phyloP scores from a whole-genome alignment of 2,329 filamentous ascomycete genomes.

The Hypoxylon sp. region DNA sequence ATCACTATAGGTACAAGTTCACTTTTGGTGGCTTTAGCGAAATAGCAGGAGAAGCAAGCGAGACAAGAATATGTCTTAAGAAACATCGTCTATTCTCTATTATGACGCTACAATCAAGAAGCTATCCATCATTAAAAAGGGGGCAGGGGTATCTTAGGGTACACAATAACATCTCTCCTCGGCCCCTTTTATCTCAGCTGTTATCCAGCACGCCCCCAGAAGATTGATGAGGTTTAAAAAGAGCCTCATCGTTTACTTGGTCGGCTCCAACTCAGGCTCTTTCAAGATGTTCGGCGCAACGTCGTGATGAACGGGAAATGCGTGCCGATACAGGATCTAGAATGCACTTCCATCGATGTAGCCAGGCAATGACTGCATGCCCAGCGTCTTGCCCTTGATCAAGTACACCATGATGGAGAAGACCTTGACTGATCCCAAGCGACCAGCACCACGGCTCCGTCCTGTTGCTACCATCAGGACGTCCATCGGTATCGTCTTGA shows the following conservation, averaged over 20 bases:
- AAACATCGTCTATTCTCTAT: conserved; percentile 32
- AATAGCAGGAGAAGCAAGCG: not conserved
- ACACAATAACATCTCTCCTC: conserved; percentile 35
- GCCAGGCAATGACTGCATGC: conserved; percentile 60
- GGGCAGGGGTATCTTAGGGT: conserved; percentile 43
- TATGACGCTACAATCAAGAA: conserved; percentile 24
- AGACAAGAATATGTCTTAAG: not conserved
- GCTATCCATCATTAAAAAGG: conserved; percentile 23
- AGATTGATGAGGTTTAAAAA: not conserved
- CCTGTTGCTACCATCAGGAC: conserved; percentile 65
- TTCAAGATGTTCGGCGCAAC: not conserved
- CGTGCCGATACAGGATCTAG: conserved; percentile 47
- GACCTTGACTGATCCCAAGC: conserved; percentile 63
- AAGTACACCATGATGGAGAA: conserved; percentile 67
- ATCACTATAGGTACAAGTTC: not conserved
- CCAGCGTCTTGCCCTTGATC: conserved; percentile 68
- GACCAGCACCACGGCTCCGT: conserved; percentile 65
- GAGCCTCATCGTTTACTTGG: not conserved
- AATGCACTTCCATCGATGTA: conserved; percentile 66
- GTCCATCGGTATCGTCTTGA: conserved; percentile 66
- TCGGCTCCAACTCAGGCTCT: not conserved
- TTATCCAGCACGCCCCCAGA: conserved; percentile 9
- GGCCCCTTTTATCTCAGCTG: conserved; percentile 19
- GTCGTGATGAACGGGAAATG: not conserved
- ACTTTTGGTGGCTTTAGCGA: not conserved